Conservation (phyloP, 331 rosid genomes). For the Malus hybrid region DNA sequence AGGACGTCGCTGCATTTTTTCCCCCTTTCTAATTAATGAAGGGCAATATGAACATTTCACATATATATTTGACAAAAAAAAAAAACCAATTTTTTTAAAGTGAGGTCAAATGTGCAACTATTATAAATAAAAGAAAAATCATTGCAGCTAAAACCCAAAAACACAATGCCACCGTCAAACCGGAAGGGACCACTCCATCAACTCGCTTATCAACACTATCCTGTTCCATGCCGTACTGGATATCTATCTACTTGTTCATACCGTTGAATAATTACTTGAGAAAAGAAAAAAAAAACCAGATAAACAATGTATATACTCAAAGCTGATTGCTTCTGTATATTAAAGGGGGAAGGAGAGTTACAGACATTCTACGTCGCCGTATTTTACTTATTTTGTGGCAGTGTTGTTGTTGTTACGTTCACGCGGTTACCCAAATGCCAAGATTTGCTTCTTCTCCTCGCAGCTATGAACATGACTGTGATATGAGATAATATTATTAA, state of each 20-base stretch:
- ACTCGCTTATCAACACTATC: background rate
- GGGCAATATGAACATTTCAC: no score
- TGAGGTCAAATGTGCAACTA: no score
- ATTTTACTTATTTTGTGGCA: background rate
- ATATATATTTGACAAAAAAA: no score
- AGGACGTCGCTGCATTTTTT: no score
- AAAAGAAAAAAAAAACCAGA: background rate
- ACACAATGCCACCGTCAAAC: background rate
- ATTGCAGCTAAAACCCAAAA: no score
- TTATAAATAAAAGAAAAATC: no score
- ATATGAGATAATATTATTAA: no score
- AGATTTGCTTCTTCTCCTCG: background rate
- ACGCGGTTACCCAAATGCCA: slow-evolving; percentile 24
- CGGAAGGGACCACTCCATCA: background rate
- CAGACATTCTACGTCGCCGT: slow-evolving; percentile 20
- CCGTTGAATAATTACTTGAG: background rate
- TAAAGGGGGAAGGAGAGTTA: background rate
- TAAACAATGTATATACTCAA: background rate
- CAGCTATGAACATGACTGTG: no score
- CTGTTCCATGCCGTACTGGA: background rate
- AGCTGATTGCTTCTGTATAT: background rate
- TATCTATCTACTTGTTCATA: slow-evolving; percentile 3
- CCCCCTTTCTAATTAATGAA: no score
- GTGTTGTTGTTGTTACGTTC: background rate
- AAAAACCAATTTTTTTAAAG: no score